Evolutionary conservation across 2,329 filamentous ascomycete genomes (phyloP).

Genomic region (Geosmithia putterillii): DNA sequence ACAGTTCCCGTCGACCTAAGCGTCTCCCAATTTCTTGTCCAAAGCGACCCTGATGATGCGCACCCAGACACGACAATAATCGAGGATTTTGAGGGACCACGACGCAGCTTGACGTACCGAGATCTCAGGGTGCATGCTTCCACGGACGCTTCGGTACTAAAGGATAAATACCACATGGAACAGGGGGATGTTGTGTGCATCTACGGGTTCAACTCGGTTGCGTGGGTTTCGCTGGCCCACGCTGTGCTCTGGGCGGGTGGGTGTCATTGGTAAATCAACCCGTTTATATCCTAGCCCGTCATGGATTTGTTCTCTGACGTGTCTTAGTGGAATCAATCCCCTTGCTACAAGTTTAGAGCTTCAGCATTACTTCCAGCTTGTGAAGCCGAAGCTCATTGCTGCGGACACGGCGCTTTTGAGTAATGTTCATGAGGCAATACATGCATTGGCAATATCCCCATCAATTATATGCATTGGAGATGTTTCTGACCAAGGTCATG

Average conservation of each 20-base stretch:
- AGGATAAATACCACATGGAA: slow-evolving; percentile 1
- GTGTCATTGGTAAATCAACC: slow-evolving; percentile 7
- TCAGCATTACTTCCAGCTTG: slow-evolving; percentile 9
- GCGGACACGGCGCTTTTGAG: slow-evolving; percentile 5
- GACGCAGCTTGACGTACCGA: slow-evolving; percentile 6
- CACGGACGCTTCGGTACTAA: slow-evolving; percentile 6
- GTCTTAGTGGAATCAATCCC: slow-evolving; percentile 9
- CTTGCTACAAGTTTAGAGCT: slow-evolving; percentile 11
- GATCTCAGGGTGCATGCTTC: slow-evolving; percentile 7
- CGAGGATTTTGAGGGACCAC: slow-evolving; percentile 9
- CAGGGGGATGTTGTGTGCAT: slow-evolving; percentile 10
- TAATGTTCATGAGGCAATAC: neutral
- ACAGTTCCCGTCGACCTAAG: slow-evolving; percentile 9
- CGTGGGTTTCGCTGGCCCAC: slow-evolving; percentile 9
- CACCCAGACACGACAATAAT: slow-evolving; percentile 8
- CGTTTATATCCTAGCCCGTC: neutral
- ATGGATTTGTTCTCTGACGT: neutral
- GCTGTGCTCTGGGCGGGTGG: slow-evolving; percentile 10
- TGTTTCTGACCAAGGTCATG: neutral
- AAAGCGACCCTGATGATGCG: slow-evolving; percentile 11
- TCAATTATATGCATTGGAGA: neutral
- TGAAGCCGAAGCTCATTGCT: slow-evolving; percentile 7
- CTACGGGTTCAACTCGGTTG: slow-evolving; percentile 8
- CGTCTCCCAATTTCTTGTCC: slow-evolving; percentile 11
- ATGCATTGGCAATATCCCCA: neutral